These are phyloP conservation scores for Calamus simplicifolius DNA, from an alignment of 176 grass and related monocot genomes.

Conservation along the genomic window DNA sequence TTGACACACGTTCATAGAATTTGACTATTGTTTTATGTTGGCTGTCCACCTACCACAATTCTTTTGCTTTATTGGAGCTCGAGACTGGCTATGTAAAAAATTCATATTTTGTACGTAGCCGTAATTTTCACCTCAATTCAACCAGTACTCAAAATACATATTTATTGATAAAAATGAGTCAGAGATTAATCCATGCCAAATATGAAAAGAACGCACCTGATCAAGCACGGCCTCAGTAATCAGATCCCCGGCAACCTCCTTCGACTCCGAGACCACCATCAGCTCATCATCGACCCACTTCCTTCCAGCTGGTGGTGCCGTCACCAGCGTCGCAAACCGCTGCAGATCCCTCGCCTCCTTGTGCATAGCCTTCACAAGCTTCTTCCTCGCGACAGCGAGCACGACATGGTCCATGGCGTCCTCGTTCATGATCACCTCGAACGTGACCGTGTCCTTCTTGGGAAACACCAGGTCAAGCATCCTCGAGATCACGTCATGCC, in stretches of 20 bases:
- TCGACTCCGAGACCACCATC: constrained; percentile 63
- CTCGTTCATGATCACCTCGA: constrained; percentile 92
- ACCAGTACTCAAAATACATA: no score
- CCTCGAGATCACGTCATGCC: constrained; percentile 77
- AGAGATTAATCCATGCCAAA: no score
- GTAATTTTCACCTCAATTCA: no score
- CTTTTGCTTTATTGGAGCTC: no score
- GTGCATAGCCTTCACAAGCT: constrained; percentile 70
- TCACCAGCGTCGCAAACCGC: constrained; percentile 41
- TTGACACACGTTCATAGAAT: no score
- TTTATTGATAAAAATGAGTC: no score
- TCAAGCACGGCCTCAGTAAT: constrained; percentile 78
- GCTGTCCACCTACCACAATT: no score
- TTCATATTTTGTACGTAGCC: no score
- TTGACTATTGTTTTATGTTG: no score
- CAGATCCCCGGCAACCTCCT: constrained; percentile 90
- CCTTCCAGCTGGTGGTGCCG: constrained; percentile 33
- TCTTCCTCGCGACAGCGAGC: constrained; percentile 70
- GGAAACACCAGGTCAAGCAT: constrained; percentile 51
- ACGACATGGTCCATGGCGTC: constrained; percentile 89
- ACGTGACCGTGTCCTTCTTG: constrained; percentile 68
- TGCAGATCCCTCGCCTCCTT: constrained; percentile 90
- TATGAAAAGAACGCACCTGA: constrained; percentile 44
- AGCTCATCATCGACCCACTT: constrained; percentile 89
- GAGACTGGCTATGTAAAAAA: no score